phyloP scores from a whole-genome alignment of 371 early-diverging fungal genomes.

The Apophysomyces sp. region DNA sequence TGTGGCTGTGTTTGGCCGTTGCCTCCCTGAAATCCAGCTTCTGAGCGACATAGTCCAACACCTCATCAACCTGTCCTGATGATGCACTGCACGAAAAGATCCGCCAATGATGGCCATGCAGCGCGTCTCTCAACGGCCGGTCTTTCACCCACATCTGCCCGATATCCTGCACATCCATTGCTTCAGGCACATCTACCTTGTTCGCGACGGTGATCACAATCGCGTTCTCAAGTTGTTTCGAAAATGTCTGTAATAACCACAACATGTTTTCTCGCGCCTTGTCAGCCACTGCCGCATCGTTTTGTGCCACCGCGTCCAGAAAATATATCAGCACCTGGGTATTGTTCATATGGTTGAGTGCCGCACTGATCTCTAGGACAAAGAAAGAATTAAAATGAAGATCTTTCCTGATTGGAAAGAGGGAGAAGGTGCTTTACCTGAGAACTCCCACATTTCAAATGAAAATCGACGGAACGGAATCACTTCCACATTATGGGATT shows the following conservation, averaged over 20 bases:
- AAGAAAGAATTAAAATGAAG: neutral
- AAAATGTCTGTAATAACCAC: slow-evolving; percentile 22
- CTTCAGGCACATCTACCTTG: slow-evolving; percentile 17
- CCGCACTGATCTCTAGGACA: slow-evolving; percentile 23
- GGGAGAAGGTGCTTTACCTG: too few species aligned
- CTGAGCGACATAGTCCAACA: slow-evolving; percentile 11
- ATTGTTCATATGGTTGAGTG: slow-evolving; percentile 22
- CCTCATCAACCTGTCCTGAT: slow-evolving; percentile 22
- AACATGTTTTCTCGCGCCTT: slow-evolving; percentile 27
- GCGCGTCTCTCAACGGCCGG: slow-evolving; percentile 6
- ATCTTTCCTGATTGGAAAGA: too few species aligned
- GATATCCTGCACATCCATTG: slow-evolving; percentile 35
- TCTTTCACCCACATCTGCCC: slow-evolving; percentile 30
- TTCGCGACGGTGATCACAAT: slow-evolving; percentile 36
- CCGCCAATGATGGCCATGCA: slow-evolving; percentile 37
- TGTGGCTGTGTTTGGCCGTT: neutral
- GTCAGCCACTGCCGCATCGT: slow-evolving; percentile 12
- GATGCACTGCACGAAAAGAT: slow-evolving; percentile 29
- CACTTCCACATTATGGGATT: slow-evolving; percentile 30
- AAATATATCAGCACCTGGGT: slow-evolving; percentile 30
- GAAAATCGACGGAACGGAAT: slow-evolving; percentile 19
- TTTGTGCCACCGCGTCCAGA: slow-evolving; percentile 22
- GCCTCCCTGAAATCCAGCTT: slow-evolving; percentile 10
- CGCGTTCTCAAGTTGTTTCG: slow-evolving; percentile 15
- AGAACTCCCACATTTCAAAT: slow-evolving; percentile 38